Evolutionary conservation across 2,329 filamentous ascomycete species (phyloP).

Genomic region (Beauveria pseudobassiana): DNA sequence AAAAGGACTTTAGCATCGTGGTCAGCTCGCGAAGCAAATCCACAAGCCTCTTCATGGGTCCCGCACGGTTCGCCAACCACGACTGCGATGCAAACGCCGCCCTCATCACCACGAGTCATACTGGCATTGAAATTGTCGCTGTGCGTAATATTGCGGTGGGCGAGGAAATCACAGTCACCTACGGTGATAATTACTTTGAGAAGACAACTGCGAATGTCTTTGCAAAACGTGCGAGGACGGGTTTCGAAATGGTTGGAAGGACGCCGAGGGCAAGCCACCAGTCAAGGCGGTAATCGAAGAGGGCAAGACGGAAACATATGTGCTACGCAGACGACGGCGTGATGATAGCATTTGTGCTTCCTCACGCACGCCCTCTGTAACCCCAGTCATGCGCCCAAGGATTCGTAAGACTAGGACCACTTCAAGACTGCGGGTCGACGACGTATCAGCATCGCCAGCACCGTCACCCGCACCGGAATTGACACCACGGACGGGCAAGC

Average conservation of each 20-base stretch:
- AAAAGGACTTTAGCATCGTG: conserved; percentile 97
- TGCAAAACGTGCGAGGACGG: conserved; percentile 78
- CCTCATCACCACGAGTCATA: conserved; percentile 72
- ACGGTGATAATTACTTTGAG: conserved; percentile 92
- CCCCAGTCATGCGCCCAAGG: conserved; percentile 46
- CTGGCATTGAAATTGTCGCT: conserved; percentile 87
- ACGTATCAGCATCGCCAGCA: conserved; percentile 17
- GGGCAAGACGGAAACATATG: conserved; percentile 39
- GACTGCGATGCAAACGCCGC: conserved; percentile 90
- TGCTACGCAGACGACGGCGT: conserved; percentile 45
- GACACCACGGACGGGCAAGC: conserved; percentile 28
- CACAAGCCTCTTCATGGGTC: conserved; percentile 87
- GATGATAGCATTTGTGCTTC: conserved; percentile 41
- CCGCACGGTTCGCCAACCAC: conserved; percentile 93
- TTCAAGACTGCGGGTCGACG: conserved; percentile 25
- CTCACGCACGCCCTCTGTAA: conserved; percentile 51
- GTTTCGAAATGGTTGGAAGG: conserved; percentile 75
- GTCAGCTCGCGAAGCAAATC: conserved; percentile 88
- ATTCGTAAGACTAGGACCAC: conserved; percentile 32
- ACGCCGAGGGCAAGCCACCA: conserved; percentile 34
- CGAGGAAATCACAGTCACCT: conserved; percentile 94
- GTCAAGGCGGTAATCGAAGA: conserved; percentile 49
- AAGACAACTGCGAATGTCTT: conserved; percentile 89
- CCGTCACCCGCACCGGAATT: conserved; percentile 22
- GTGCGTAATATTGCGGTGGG: conserved; percentile 73